Evolutionary conservation across 2,329 filamentous ascomycete genomes (phyloP), one percentile per base, ranked within the genome.

Genomic region (Dendrostoma leiphaemia): DNA sequence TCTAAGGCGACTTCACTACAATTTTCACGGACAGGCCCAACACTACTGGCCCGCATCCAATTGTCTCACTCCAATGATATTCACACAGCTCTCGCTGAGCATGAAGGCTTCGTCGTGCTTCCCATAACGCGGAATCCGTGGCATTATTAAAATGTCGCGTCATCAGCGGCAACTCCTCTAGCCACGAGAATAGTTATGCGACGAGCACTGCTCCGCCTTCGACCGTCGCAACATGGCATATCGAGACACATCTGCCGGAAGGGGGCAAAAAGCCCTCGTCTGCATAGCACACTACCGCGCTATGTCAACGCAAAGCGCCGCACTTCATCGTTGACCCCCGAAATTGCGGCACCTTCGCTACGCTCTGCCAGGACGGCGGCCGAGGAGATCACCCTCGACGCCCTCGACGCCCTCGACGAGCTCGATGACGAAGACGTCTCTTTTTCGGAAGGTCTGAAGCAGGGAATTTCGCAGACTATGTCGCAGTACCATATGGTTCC

Each of bases 151-250:
- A 24, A 51, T 44, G 48, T 34, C 34, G 15, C 28, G 37, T 26
- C 17, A 10, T 23, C 28, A 29, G 21, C 21, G 21, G 52, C 56
- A 45, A 52, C 32, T 41, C 31, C 37, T 48, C 51, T 53, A 26
- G 44, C 38, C 31, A 48, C 48, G 46, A 26, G 45, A 48, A 38
- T 37, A 51, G 56, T 55, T 52, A 58, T 58, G 56, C 52, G 48
- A 44, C 51, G 52, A 50, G 56, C 29, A 19, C 48, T 51, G 32
- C 32, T 51, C 24, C 24, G 55, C 10, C 45, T 43, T 54, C 47
- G 51, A 51, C 51, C 48, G 51, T 52, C 47, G 29, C 52, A 48
- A 35, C 52, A 48, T 41, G 52, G 48, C 43, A 48, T 46, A 29
- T 50, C 46, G 15, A 38, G 32, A 35, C 12, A 48, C 37, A 21